These are phyloP conservation scores for Neocatenulostroma microsporum DNA, from an alignment of 2,329 filamentous ascomycete genomes.

Conservation along the genomic window DNA sequence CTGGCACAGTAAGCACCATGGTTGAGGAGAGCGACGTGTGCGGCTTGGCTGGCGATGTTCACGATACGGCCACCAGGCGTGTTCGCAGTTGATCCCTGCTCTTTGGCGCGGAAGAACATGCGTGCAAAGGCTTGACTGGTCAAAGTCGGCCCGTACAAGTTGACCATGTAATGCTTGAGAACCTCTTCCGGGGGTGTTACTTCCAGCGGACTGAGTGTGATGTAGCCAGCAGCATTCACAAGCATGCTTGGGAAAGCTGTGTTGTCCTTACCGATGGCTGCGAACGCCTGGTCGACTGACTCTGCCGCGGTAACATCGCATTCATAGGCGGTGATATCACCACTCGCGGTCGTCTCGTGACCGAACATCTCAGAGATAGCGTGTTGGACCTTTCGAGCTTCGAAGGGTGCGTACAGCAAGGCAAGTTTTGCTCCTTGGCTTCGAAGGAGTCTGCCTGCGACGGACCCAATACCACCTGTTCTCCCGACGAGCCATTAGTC, in stretches of 20 bases:
- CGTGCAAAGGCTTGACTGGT: conserved; percentile 39
- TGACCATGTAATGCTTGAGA: conserved; percentile 37
- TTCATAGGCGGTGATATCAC: conserved; percentile 24
- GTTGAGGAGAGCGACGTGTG: conserved; percentile 38
- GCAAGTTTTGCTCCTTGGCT: conserved; percentile 38
- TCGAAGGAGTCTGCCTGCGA: conserved; percentile 35
- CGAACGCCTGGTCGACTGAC: conserved; percentile 26
- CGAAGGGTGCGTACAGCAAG: conserved; percentile 43
- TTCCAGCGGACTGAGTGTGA: conserved; percentile 40
- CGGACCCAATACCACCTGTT: conserved; percentile 37
- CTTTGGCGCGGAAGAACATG: conserved; percentile 29
- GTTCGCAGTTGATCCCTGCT: conserved; percentile 10
- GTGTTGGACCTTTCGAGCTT: conserved; percentile 31
- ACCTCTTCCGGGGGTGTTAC: conserved; percentile 37
- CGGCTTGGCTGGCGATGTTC: conserved; percentile 41
- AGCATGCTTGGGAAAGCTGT: conserved; percentile 27
- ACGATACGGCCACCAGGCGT: conserved; percentile 35
- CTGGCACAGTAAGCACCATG: conserved; percentile 44
- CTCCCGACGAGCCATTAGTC: not conserved
- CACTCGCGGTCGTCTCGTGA: conserved; percentile 7
- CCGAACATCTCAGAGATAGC: conserved; percentile 33
- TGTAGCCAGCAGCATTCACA: conserved; percentile 34
- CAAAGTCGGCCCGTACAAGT: conserved; percentile 41
- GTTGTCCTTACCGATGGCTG: conserved; percentile 17
- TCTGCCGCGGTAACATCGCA: conserved; percentile 29